Evolutionary conservation across 371 early-diverging fungal species (phyloP).

Genomic region (Mucor piriformis): DNA sequence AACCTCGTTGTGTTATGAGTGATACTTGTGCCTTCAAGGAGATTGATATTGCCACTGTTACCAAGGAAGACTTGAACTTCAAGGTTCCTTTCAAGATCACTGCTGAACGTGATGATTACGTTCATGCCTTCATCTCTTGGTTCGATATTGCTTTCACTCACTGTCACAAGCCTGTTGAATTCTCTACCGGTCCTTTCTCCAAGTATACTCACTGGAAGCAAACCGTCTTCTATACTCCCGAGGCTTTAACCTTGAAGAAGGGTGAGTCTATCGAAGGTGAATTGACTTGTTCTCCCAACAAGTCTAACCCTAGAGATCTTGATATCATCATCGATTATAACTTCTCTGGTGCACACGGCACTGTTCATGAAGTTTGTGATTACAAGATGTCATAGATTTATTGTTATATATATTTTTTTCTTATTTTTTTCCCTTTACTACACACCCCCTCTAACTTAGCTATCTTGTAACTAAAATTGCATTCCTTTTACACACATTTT

Average conservation of each 20-base stretch:
- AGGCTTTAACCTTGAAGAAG: slow-evolving; percentile 69
- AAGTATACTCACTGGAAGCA: slow-evolving; percentile 99
- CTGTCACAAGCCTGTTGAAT: slow-evolving; percentile 84
- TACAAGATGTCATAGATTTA: slow-evolving; percentile 79
- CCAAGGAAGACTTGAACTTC: slow-evolving; percentile 86
- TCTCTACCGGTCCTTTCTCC: slow-evolving; percentile 89
- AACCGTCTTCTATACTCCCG: slow-evolving; percentile 88
- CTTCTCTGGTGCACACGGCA: slow-evolving; percentile 68
- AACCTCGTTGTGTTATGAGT: slow-evolving; percentile 79
- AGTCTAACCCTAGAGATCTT: slow-evolving; percentile 89
- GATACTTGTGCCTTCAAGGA: slow-evolving; percentile 75
- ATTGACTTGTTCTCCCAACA: slow-evolving; percentile 84
- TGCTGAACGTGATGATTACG: slow-evolving; percentile 78
- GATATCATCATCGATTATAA: slow-evolving; percentile 86
- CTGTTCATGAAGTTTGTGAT: slow-evolving; percentile 66
- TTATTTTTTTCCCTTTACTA: not conserved
- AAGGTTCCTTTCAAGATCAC: slow-evolving; percentile 76
- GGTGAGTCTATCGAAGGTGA: slow-evolving; percentile 86
- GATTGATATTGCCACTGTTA: slow-evolving; percentile 81
- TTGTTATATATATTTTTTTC: not conserved
- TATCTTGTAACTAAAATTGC: slow-evolving; percentile 7
- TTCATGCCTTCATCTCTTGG: slow-evolving; percentile 91
- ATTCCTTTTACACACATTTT: slow-evolving; percentile 2
- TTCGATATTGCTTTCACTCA: slow-evolving; percentile 93
- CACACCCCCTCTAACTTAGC: no score